Evolutionary conservation across 106 monocot species (phyloP).

Genomic region (Apostasia shenzhenica): DNA sequence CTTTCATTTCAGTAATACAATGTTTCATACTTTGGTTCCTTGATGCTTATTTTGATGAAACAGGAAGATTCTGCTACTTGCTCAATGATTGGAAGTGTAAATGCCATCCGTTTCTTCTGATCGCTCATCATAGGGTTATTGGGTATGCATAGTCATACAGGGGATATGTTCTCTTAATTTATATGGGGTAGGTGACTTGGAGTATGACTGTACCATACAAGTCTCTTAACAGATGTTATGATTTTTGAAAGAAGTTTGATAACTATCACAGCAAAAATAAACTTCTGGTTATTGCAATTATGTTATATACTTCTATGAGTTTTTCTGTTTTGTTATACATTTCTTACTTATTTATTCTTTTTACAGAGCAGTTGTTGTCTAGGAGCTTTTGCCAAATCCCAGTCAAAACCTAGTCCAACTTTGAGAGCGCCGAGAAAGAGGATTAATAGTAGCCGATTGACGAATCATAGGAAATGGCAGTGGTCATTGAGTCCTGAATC

Average conservation of each 20-base stretch:
- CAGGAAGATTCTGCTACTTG: conserved; percentile 12
- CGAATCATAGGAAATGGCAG: conserved; percentile 23
- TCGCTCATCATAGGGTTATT: conserved; percentile 3
- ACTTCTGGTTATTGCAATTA: not conserved
- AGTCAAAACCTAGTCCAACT: conserved; percentile 14
- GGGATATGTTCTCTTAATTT: conserved; percentile 19
- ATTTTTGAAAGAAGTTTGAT: not conserved
- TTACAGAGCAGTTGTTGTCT: conserved; percentile 53
- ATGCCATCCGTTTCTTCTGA: not conserved
- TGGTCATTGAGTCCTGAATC: conserved; percentile 33
- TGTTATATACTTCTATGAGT: not conserved
- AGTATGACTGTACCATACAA: not conserved
- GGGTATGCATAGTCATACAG: conserved; percentile 16
- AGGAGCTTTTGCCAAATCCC: conserved; percentile 29
- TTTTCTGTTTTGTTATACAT: conserved; percentile 3
- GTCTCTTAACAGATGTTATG: not conserved
- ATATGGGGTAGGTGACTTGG: conserved; percentile 36
- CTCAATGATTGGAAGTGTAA: conserved; percentile 9
- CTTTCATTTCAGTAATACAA: not conserved
- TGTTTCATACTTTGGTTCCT: conserved; percentile 7
- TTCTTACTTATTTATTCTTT: conserved; percentile 20
- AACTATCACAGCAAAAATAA: not conserved
- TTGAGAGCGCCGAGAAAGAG: conserved; percentile 9
- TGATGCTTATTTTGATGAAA: conserved; percentile 15
- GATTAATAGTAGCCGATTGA: conserved; percentile 3